phyloP scores from a whole-genome alignment of 2,329 filamentous ascomycete species.

The Cladophialophora bantiana region DNA sequence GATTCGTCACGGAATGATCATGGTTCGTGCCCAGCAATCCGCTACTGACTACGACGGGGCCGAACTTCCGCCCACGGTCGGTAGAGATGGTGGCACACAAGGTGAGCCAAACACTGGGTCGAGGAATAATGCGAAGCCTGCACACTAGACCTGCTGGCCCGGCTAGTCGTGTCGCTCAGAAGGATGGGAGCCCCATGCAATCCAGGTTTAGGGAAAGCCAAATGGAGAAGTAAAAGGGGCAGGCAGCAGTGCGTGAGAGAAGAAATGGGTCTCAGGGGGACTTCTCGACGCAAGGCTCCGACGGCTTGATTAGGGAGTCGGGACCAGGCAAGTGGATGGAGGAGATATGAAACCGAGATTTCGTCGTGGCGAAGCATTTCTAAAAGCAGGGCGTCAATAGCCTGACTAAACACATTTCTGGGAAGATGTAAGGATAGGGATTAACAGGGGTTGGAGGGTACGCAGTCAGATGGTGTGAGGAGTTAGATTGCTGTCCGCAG shows the following conservation, averaged over 20 bases:
- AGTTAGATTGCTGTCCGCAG: conserved; percentile 34
- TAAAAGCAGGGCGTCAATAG: conserved; percentile 15
- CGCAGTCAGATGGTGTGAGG: conserved; percentile 20
- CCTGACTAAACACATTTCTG: conserved; percentile 17
- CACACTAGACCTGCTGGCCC: not conserved
- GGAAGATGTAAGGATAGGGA: conserved; percentile 22
- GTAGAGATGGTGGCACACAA: conserved; percentile 19
- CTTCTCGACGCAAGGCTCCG: conserved; percentile 29
- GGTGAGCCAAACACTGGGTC: conserved; percentile 24
- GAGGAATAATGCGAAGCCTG: conserved; percentile 7
- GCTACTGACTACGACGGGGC: not conserved
- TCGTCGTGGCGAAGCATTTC: conserved; percentile 25
- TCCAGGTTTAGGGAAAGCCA: conserved; percentile 3
- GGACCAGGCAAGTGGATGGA: conserved; percentile 14
- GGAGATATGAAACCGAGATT: conserved; percentile 33
- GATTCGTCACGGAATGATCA: not conserved
- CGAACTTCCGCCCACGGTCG: conserved; percentile 13
- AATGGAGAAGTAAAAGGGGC: conserved; percentile 15
- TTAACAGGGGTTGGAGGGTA: conserved; percentile 25
- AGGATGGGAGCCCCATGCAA: not conserved
- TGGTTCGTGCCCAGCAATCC: conserved; percentile 14
- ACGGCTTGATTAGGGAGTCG: conserved; percentile 16
- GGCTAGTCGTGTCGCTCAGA: not conserved
- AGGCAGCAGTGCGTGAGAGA: not conserved
- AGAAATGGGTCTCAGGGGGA: conserved; percentile 17